Percentiles rank a stretch among this genome's conserved stretches.
Conservation (phyloP, 2,329 filamentous ascomycete genomes). For the Ascocoryne sarcoides region DNA sequence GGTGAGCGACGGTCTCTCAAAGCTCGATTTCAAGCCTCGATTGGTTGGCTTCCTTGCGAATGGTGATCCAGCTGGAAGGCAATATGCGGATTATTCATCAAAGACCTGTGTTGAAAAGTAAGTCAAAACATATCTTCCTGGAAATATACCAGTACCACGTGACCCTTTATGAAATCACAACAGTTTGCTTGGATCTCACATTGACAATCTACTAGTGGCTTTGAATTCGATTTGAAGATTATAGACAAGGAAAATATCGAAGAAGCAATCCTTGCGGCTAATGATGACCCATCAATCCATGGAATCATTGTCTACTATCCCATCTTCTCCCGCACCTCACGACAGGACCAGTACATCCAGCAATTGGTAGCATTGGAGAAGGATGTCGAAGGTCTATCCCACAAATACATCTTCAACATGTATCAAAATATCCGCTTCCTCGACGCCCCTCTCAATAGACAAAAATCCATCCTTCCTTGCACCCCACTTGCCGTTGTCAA, state of each 20-base stretch:
- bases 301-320: conserved; percentile 97
- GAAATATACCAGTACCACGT: too few species aligned
- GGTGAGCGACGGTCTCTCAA: conserved; percentile 65
- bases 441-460: conserved; percentile 64
- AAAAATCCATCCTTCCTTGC: conserved; percentile 91
- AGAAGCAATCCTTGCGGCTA: conserved; percentile 78
- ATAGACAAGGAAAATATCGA: conserved; percentile 84
- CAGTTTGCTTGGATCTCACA: too few species aligned
- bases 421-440: conserved; percentile 97
- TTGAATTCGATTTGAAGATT: conserved; percentile 76
- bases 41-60: conserved; percentile 91
- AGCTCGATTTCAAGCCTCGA: conserved; percentile 63
- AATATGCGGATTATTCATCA: conserved; percentile 95
- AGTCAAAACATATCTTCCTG: conserved; percentile 35
- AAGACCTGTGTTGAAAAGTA: conserved; percentile 96
- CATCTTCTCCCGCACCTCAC: conserved; percentile 72
- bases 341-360: conserved; percentile 90
- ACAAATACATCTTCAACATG: conserved; percentile 97
- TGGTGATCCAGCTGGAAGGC: conserved; percentile 77
- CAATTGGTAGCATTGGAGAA: conserved; percentile 85
- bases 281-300: conserved; percentile 67
- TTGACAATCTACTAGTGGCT: conserved; percentile 54
- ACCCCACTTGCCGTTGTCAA: conserved; percentile 95
- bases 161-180: too few species aligned
- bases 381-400: conserved; percentile 91